These are phyloP conservation scores for Cichorium intybus DNA, from an alignment of 140 eudicot species.

Conservation along the genomic window DNA sequence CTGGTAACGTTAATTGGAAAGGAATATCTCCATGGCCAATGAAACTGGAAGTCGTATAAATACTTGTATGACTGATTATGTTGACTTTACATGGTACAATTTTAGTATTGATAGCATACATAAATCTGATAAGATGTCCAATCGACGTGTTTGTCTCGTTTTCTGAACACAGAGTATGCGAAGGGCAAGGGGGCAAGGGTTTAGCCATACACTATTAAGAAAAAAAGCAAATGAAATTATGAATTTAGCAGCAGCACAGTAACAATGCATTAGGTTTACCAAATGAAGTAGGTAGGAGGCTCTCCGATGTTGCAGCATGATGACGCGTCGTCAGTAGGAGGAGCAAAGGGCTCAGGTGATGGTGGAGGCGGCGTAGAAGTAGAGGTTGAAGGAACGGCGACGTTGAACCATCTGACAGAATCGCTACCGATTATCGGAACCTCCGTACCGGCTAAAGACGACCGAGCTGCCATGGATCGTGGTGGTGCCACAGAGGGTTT, in stretches of 20 bases:
- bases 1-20: not conserved
- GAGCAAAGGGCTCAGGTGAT: slow-evolving; percentile 33
- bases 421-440: slow-evolving; percentile 82
- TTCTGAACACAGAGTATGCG: not conserved
- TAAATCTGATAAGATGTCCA: not conserved
- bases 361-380: slow-evolving; percentile 5
- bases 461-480: slow-evolving; percentile 38
- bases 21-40: not conserved
- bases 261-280: slow-evolving; percentile 39
- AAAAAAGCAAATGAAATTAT: not conserved
- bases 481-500: not conserved
- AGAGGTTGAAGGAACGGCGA: slow-evolving; percentile 51
- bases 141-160: not conserved
- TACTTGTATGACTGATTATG: not conserved
- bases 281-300: slow-evolving; percentile 70
- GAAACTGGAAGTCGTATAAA: not conserved
- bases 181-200: not conserved
- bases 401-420: slow-evolving; percentile 58
- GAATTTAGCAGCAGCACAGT: not conserved
- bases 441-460: slow-evolving; percentile 65
- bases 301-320: slow-evolving; percentile 61
- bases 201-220: not conserved
- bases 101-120: not conserved
- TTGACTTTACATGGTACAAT: not conserved
- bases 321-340: slow-evolving; percentile 48